Evolutionary conservation across 441 rosid genomes (phyloP).

Genomic region (Bocquillonia castaneifolia): DNA sequence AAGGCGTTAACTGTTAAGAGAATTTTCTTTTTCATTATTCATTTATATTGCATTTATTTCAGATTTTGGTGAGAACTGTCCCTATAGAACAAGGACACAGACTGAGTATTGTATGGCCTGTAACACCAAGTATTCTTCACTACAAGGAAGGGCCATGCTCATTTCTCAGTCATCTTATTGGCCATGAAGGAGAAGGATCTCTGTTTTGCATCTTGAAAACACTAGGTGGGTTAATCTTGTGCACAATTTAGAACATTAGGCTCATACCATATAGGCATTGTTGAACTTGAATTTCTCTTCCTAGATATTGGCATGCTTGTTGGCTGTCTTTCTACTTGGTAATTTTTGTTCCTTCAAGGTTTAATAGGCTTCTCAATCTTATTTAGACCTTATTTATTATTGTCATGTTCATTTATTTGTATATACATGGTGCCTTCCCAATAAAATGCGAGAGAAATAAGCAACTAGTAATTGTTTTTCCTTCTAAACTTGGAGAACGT

Average conservation of each 20-base stretch:
- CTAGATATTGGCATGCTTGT: neutral
- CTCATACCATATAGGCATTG: neutral
- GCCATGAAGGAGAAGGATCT: constrained; percentile 96
- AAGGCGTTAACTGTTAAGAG: neutral
- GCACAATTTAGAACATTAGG: neutral
- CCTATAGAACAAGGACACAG: constrained; percentile 86
- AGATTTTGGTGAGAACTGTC: constrained; percentile 79
- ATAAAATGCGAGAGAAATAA: too few species aligned
- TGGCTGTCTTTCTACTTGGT: neutral
- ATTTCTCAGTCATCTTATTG: constrained; percentile 84
- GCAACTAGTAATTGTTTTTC: too few species aligned
- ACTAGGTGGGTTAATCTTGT: constrained; percentile 46
- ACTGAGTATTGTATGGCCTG: constrained; percentile 70
- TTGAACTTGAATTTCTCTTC: too few species aligned
- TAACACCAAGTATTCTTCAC: constrained; percentile 71
- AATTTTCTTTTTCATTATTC: neutral
- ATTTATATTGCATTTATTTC: constrained; percentile 26
- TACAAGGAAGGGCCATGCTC: constrained; percentile 80
- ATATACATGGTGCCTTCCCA: too few species aligned
- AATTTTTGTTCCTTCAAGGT: neutral
- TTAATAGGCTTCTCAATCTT: neutral
- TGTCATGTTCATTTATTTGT: too few species aligned
- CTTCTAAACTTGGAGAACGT: too few species aligned
- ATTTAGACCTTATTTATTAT: too few species aligned
- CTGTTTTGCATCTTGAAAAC: constrained; percentile 69